Evolutionary conservation across 164 flowering plant species (phyloP), one percentile per base, ranked within the genome.

Genomic region (Vitis rotundifolia): DNA sequence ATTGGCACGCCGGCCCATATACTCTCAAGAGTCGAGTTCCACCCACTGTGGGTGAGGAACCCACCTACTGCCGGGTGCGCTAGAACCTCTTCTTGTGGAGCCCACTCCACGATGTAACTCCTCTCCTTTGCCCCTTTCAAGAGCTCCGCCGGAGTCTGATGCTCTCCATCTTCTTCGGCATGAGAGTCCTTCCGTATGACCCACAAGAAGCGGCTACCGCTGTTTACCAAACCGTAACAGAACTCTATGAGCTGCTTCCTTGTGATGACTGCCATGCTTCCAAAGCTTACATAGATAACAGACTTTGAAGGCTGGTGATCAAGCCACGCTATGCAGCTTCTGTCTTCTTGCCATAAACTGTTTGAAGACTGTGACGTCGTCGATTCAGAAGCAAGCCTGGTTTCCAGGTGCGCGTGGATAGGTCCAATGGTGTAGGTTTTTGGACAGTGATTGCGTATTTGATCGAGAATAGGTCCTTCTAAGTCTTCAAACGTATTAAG

Each of bases 221-320:
- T 82, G 54, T 80, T 75, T 4, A 77, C 83, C 61, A 88, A 56
- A 1, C 94, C 88, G 49, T 80, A 59, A 86, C 84, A 84, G 63
- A 86, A 67, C 74, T 90, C 90, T 71, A 81, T 5, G 18, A 85
- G 11, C 71, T 81, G 51, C 0, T 70, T 68, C 9, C 51, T 57
- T 3, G 67, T 68, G 62, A 80, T 10, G 1, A 37, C 31, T 1
- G 81, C 49, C 1, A 73, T 16, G 73, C 86, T 89, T 5, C 91
- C 94, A 31, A 89, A 85, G 72, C 89, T 85, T 1, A 85, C 87
- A 16, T 86, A 89, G n/a, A 89, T 22, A 9, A 89, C 92, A 0
- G 91, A 89, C 2, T 75, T 71, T 0, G 53, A 3, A 0, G 84
- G 79, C 44, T 85, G 82, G 0, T 64, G 8, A 29, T 86, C 81